A percentile compares a stretch with the other conserved stretches of the same genome.
These are phyloP conservation scores for Populus alba DNA, from an alignment of 345 rosid species.

Conservation along the genomic window DNA sequence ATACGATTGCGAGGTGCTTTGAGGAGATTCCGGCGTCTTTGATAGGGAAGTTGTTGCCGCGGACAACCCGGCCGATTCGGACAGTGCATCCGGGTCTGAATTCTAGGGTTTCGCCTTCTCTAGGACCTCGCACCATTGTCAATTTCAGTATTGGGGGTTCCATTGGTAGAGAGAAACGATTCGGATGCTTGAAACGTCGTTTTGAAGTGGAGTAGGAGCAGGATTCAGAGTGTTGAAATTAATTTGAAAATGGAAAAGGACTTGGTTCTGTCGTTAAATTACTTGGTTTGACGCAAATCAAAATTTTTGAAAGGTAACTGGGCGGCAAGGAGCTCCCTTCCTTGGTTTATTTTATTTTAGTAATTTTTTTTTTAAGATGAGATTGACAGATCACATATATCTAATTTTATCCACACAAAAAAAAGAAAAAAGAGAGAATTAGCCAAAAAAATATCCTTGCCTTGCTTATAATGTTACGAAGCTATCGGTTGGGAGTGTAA, in stretches of 20 bases:
- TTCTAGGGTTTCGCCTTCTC: constrained; percentile 57
- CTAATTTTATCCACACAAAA: too few relatives aligned
- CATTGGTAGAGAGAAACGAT: neutral
- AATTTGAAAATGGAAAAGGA: neutral
- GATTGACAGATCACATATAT: too few relatives aligned
- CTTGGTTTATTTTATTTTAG: neutral
- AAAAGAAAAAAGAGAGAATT: too few relatives aligned
- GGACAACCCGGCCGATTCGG: constrained; percentile 64
- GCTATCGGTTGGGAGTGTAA: too few relatives aligned
- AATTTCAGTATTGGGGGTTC: constrained; percentile 37
- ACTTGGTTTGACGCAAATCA: neutral
- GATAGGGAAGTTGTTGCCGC: constrained; percentile 66
- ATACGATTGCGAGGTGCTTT: constrained; percentile 61
- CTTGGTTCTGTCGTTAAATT: neutral
- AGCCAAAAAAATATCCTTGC: too few relatives aligned
- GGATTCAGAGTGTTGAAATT: neutral
- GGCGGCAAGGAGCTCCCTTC: neutral
- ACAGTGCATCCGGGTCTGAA: constrained; percentile 47
- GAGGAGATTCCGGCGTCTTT: constrained; percentile 81
- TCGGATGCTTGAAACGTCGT: neutral
- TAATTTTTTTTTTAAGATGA: too few relatives aligned
- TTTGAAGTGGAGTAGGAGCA: neutral
- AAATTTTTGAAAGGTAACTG: neutral
- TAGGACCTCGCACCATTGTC: constrained; percentile 54
- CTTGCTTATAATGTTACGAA: too few relatives aligned